Conservation (phyloP, 2,329 filamentous ascomycete species). For the Monilinia fructigena region DNA sequence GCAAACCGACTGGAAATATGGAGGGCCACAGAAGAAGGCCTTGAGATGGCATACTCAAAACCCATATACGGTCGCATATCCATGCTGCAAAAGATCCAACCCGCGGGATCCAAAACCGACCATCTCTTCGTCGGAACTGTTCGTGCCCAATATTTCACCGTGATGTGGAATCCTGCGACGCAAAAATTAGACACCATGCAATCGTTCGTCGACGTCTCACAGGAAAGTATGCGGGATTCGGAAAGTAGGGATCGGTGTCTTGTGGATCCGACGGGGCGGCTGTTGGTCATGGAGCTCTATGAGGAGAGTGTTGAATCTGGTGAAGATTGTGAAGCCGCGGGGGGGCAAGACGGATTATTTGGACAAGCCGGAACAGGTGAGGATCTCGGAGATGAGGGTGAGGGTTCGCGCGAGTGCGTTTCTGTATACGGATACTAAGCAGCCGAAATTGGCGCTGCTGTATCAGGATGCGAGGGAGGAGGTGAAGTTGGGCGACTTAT, state of each 20-base stretch:
- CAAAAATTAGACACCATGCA: conserved; percentile 51
- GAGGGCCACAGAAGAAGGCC: conserved; percentile 61
- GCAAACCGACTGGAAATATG: conserved; percentile 86
- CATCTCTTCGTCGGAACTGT: conserved; percentile 92
- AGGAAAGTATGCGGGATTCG: conserved; percentile 68
- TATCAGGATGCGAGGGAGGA: conserved; percentile 63
- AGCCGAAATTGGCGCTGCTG: conserved; percentile 62
- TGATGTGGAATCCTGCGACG: conserved; percentile 71
- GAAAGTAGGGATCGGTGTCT: conserved; percentile 81
- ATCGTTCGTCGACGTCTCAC: conserved; percentile 53
- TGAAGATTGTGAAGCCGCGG: conserved; percentile 57
- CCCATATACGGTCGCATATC: conserved; percentile 82
- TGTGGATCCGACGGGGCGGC: conserved; percentile 74
- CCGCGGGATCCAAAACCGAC: conserved; percentile 71
- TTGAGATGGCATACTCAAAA: conserved; percentile 65
- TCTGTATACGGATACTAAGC: conserved; percentile 53
- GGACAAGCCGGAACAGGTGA: conserved; percentile 58
- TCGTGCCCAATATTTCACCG: conserved; percentile 84
- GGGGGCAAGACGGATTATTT: conserved; percentile 55
- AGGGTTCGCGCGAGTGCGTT: conserved; percentile 66
- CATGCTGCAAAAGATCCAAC: conserved; percentile 77
- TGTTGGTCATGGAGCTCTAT: conserved; percentile 66
- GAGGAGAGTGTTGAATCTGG: conserved; percentile 65
- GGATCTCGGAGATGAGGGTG: conserved; percentile 67
- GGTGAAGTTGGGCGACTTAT: conserved; percentile 57